A percentile compares a stretch with the other conserved stretches of the same genome.
phyloP scores from a whole-genome alignment of 805 yeast species.

The Sugiyamaella marilandica region DNA sequence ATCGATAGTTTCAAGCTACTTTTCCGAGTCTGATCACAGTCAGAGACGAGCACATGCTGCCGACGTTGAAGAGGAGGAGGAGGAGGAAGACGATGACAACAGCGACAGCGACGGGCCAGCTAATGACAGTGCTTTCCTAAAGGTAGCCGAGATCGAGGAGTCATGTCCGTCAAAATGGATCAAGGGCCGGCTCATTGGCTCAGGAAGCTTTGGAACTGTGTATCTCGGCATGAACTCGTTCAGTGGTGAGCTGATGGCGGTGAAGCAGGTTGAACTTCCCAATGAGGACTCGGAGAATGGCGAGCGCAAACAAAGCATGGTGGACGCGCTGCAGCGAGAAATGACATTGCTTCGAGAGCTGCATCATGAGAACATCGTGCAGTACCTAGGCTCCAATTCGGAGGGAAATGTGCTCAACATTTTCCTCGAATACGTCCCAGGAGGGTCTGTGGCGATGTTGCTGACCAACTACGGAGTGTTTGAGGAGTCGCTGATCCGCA shows the following conservation, averaged over 20 bases:
- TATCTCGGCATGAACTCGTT: constrained; percentile 85
- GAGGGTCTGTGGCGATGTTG: constrained; percentile 69
- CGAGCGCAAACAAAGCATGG: constrained; percentile 48
- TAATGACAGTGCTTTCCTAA: constrained; percentile 39
- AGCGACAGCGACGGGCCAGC: not conserved
- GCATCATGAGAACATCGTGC: constrained; percentile 88
- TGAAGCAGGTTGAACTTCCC: constrained; percentile 82
- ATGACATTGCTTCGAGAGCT: constrained; percentile 70
- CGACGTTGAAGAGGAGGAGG: not conserved
- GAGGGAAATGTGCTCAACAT: constrained; percentile 71
- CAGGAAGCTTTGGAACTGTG: constrained; percentile 93
- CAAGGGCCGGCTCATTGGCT: constrained; percentile 88
- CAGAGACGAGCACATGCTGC: not conserved
- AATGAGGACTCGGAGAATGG: constrained; percentile 31
- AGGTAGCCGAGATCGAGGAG: constrained; percentile 36
- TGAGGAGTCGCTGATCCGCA: constrained; percentile 68
- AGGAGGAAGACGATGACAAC: constrained; percentile 13
- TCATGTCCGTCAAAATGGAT: constrained; percentile 79
- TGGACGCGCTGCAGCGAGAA: constrained; percentile 74
- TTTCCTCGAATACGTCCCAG: constrained; percentile 71
- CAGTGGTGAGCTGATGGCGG: constrained; percentile 96
- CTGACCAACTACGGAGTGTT: constrained; percentile 70
- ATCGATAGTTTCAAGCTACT: not conserved
- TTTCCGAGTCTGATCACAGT: not conserved
- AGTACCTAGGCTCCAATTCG: constrained; percentile 82